Evolutionary conservation across 768 basidiomycete species (phyloP), one percentile per base, ranked within the genome.

Genomic region (Lactarius vividus): DNA sequence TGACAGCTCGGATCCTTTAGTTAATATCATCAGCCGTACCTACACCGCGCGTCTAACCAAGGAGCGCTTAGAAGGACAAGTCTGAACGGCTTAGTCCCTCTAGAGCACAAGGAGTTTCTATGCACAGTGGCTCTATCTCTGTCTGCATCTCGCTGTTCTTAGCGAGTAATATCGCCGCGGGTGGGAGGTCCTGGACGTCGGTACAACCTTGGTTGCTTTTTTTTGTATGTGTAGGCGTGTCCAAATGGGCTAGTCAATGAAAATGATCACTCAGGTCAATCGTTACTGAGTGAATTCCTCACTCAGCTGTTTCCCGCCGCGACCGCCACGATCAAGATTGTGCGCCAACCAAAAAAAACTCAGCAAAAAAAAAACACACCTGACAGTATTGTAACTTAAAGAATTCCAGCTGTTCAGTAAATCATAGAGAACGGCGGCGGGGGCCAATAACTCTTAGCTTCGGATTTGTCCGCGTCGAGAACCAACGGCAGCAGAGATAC

Each of bases 21-120:
- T 93, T 79, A 89, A 88, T 74, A 84, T 91, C 56, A 87, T 93
- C 35, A 88, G 88, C 77, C 81, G 81, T 72, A 82, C 88, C 20
- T 93, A 93, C 75, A 78, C 83, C 33, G 73, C 79, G 46, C 84
- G 89, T 65, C 72, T 91, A 52, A 77, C 78, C 67, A 83, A 78
- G 71, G 87, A 89, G 74, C 78, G 85, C 4, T 57, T 69, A 44
- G 71, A 73, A 18, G 52, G 54, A 4, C 67, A 57, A 62, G 5
- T 64, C 53, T 65, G 40, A 59, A 40, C 28, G 57, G 57, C 52
- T 33, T 54, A 13, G 16, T 59, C 49, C 52, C 23, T 1, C 18
- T 37, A 23, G 46, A 31, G 65, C 7, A 57, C 49, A 42, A 52
- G 57, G 46, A 33, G 13, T 18, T 23, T 31, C 58, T 15, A n/a